Percentiles rank a stretch among this genome's conserved stretches.
These are phyloP conservation scores for Eucalyptus cloeziana DNA, from an alignment of 345 rosid genomes.

Conservation along the genomic window DNA sequence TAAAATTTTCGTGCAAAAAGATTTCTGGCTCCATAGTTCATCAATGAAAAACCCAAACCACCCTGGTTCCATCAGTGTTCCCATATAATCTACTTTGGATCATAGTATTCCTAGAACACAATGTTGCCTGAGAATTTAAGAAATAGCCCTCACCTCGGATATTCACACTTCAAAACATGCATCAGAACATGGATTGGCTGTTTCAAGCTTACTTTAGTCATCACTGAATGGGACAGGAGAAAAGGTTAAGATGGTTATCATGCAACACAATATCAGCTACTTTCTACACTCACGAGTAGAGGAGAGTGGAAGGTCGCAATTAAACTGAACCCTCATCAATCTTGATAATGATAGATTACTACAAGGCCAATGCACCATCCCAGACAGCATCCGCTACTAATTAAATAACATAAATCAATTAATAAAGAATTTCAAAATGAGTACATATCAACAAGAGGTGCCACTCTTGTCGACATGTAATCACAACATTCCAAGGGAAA, in stretches of 20 bases:
- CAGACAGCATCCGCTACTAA: background rate
- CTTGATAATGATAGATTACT: too few species aligned
- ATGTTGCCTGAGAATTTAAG: background rate
- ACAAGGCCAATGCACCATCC: background rate
- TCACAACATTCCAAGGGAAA: background rate
- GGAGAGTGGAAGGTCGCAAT: background rate
- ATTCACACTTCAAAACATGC: background rate
- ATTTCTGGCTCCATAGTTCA: background rate
- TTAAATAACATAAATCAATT: background rate
- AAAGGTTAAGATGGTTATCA: background rate
- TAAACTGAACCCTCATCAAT: too few species aligned
- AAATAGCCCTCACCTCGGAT: background rate
- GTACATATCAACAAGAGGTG: background rate
- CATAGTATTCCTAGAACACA: background rate
- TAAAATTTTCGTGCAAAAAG: fast-evolving
- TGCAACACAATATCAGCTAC: background rate
- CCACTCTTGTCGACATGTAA: background rate
- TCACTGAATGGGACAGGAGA: background rate
- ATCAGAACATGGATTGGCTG: background rate
- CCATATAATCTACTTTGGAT: background rate
- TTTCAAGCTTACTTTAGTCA: too few species aligned
- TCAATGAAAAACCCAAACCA: too few species aligned
- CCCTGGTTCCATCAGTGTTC: background rate
- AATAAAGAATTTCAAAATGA: background rate
- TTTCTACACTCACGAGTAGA: background rate